Percentiles rank a stretch among this genome's conserved stretches.
phyloP scores from a whole-genome alignment of 179 eudicot genomes.

The Monotropa hypopitys region DNA sequence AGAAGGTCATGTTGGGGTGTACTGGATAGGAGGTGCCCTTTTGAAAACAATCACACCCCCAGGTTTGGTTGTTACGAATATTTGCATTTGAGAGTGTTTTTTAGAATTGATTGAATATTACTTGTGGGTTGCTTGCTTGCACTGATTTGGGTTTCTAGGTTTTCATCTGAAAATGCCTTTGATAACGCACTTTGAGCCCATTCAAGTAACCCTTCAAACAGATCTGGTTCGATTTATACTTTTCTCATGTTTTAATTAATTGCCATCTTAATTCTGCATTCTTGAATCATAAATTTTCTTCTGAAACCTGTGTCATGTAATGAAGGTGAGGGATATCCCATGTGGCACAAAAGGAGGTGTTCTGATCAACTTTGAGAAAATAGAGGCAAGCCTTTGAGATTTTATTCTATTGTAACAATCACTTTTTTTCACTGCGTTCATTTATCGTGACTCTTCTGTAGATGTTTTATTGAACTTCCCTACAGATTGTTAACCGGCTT shows the following conservation, averaged over 20 bases:
- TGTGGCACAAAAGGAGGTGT: constrained; percentile 99
- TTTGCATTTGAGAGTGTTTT: not conserved
- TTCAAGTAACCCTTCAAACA: constrained; percentile 94
- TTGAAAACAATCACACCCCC: constrained; percentile 62
- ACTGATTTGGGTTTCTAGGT: constrained; percentile 25
- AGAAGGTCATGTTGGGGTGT: constrained; percentile 95
- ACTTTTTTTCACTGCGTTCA: not conserved
- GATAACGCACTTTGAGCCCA: constrained; percentile 75
- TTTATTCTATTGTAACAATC: not conserved
- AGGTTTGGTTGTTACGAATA: constrained; percentile 26
- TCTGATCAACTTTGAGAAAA: constrained; percentile 78
- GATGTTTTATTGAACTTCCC: not conserved
- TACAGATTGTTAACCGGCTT: constrained; percentile 84
- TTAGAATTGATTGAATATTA: constrained; percentile 1
- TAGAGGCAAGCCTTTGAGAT: constrained; percentile 49
- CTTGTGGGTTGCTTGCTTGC: constrained; percentile 6
- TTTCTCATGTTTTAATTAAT: not conserved
- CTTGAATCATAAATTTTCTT: not conserved
- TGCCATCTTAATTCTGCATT: not conserved
- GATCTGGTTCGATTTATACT: constrained; percentile 45
- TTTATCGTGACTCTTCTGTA: not conserved
- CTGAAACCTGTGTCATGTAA: constrained; percentile 1
- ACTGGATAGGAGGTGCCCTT: constrained; percentile 98
- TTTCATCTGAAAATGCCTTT: constrained; percentile 82
- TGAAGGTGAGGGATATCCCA: constrained; percentile 88